Evolutionary conservation across 1,284 basidiomycete species (phyloP).

Genomic region (Malassezia yamatoensis): DNA sequence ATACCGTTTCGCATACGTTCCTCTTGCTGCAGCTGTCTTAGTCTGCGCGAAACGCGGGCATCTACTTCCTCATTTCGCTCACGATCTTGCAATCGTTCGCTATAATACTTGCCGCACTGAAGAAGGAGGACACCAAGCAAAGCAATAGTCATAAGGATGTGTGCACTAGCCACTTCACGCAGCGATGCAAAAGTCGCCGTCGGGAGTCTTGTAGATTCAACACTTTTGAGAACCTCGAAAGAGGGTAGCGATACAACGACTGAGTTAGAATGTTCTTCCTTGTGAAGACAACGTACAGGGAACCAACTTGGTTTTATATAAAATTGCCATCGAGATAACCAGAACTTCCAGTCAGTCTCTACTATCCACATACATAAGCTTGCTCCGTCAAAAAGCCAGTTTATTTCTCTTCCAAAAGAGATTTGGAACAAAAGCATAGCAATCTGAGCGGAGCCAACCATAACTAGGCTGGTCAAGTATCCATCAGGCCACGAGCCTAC

Average conservation of each 20-base stretch:
- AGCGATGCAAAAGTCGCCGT: slow-evolving; percentile 16
- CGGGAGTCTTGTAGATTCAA: not conserved
- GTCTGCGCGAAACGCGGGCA: slow-evolving; percentile 33
- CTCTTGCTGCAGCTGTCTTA: slow-evolving; percentile 30
- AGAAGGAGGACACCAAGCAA: slow-evolving; percentile 41
- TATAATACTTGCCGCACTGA: slow-evolving; percentile 47
- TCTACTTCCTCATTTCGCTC: slow-evolving; percentile 45
- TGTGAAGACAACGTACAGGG: slow-evolving; percentile 24
- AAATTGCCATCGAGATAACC: slow-evolving; percentile 33
- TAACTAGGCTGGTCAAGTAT: slow-evolving; percentile 25
- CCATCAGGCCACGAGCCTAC: slow-evolving; percentile 26
- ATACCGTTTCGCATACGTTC: slow-evolving; percentile 19
- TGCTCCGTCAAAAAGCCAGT: slow-evolving; percentile 47
- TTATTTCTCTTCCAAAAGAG: slow-evolving; percentile 37
- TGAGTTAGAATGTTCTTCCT: not conserved
- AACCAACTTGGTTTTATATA: slow-evolving; percentile 37
- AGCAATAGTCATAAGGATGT: slow-evolving; percentile 42
- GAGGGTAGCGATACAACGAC: not conserved
- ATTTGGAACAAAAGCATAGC: slow-evolving; percentile 31
- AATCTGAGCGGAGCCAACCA: slow-evolving; percentile 22
- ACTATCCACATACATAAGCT: slow-evolving; percentile 30
- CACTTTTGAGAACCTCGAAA: too few relatives aligned
- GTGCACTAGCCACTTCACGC: slow-evolving; percentile 41
- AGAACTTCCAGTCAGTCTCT: slow-evolving; percentile 22
- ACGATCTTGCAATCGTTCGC: slow-evolving; percentile 41